Evolutionary conservation across 2,329 filamentous ascomycete species (phyloP).

Genomic region (Colletotrichum echinochloae): DNA sequence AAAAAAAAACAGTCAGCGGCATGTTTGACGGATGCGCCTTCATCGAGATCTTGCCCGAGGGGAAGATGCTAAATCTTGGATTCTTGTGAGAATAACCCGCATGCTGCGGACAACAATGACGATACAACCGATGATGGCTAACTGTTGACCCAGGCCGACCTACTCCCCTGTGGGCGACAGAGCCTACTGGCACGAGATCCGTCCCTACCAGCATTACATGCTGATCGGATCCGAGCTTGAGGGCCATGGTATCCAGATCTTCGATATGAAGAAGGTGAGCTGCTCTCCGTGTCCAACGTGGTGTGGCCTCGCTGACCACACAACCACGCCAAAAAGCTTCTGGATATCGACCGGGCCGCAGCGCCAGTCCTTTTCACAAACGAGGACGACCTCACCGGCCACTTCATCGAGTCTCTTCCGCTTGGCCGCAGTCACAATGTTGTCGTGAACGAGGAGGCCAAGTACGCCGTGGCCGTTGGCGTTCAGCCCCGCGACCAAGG

Average conservation of each 20-base stretch:
- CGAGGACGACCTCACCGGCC: slow-evolving; percentile 47
- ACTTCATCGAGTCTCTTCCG: slow-evolving; percentile 47
- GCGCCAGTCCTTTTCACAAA: slow-evolving; percentile 48
- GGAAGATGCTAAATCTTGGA: slow-evolving; percentile 58
- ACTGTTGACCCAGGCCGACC: slow-evolving; percentile 26
- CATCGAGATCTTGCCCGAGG: slow-evolving; percentile 56
- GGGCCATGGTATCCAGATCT: slow-evolving; percentile 69
- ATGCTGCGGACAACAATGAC: not conserved
- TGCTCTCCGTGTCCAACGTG: too few species aligned
- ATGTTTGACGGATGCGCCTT: slow-evolving; percentile 57
- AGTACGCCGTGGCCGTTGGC: slow-evolving; percentile 57
- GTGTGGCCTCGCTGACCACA: not conserved
- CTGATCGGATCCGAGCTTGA: slow-evolving; percentile 55
- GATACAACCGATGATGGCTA: not conserved
- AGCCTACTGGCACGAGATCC: slow-evolving; percentile 52
- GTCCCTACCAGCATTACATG: slow-evolving; percentile 49
- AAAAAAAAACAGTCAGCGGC: slow-evolving; percentile 39
- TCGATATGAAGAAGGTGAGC: slow-evolving; percentile 65
- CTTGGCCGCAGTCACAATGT: slow-evolving; percentile 62
- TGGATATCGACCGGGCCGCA: slow-evolving; percentile 53
- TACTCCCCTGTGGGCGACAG: slow-evolving; percentile 37
- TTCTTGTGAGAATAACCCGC: slow-evolving; percentile 47
- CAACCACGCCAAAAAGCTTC: slow-evolving; percentile 45
- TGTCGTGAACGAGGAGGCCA: slow-evolving; percentile 59
- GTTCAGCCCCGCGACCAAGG: slow-evolving; percentile 49